Percentiles rank a stretch among this genome's conserved stretches.
Evolutionary conservation across 2,329 filamentous ascomycete species (phyloP).

Genomic region (Arthroderma sp.): DNA sequence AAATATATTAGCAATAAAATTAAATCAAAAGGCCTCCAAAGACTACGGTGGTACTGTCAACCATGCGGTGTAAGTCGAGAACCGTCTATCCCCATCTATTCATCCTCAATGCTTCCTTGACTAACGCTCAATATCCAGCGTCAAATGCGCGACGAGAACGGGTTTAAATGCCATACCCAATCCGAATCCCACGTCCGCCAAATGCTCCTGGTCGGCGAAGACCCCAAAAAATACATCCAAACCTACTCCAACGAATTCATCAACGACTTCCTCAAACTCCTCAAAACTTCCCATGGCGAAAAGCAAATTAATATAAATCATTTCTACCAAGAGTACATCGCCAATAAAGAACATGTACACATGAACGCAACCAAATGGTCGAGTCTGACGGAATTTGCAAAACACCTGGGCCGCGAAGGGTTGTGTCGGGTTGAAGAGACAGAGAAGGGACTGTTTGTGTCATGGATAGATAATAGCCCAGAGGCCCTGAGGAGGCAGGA

Average conservation of each 20-base stretch:
- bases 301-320: conserved; percentile 81
- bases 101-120: too few species aligned
- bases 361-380: conserved; percentile 91
- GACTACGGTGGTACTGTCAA: conserved; percentile 78
- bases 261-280: conserved; percentile 60
- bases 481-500: conserved; percentile 72
- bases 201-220: conserved; percentile 75
- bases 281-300: conserved; percentile 77
- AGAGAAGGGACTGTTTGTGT: conserved; percentile 67
- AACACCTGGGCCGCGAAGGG: conserved; percentile 71
- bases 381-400: conserved; percentile 78
- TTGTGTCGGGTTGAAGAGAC: conserved; percentile 84
- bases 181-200: conserved; percentile 80
- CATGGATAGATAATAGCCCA: conserved; percentile 84
- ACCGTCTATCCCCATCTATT: too few species aligned
- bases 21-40: conserved; percentile 41
- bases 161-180: conserved; percentile 73
- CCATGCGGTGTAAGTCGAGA: conserved; percentile 40
- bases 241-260: conserved; percentile 72
- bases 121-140: conserved; percentile 31
- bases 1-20: conserved; percentile 85
- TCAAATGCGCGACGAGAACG: conserved; percentile 74
- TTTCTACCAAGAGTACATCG: conserved; percentile 91
- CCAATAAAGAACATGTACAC: conserved; percentile 75
- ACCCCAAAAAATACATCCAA: conserved; percentile 71